Base-by-base conservation (phyloP, 225 moss, liverwort and hornwort genomes). In the Asterella californica region DNA sequence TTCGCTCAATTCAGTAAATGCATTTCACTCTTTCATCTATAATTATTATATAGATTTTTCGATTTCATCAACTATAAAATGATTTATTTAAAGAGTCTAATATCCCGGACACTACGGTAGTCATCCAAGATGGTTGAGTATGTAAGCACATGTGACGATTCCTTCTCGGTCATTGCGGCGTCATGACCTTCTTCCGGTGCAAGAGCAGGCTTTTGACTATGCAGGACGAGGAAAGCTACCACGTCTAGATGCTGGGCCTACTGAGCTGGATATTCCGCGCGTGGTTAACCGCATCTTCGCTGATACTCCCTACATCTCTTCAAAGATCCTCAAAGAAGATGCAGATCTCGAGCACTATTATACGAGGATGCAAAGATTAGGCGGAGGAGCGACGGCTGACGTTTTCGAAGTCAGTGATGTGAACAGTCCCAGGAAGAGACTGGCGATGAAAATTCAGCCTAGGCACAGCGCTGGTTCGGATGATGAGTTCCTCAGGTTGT, bases 211-310 rank as follows among this genome's bases (percentile, higher is more conserved):
- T 33, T 32, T 14, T 49, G 72, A 48, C 30, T 48, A 64, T 32
- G 64, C 64, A 32, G 64, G 64, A n/a, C 21, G 71, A 71, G 24
- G 22, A 10, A 72, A 42, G 30, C 15, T 72, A 50, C 72, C 72
- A 30, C 48, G n/a, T n/a, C 72, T 72, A 10, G 72, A 72, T n/a
- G 47, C 72, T 12, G 19, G 47, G 17, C 42, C 48, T 29, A 12
- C 29, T 9, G 72, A 48, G 25, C 14, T 9, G 48, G 15, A 72
- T 10, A 19, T 72, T 30, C 48, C 48, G 0, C 25, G 42, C 3
- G 45, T 47, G 48, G 48, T 72, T 18, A 47, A 49, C n/a, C 72
- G 72, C 72, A 50, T 72, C 14, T 50, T 72, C 14, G 72, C 24
- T 18, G 48, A 72, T 50, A 47, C 72, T 49, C 72, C 72, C 11